Evolutionary conservation across 441 rosid genomes (phyloP).

Genomic region (Aquilaria agallochum): DNA sequence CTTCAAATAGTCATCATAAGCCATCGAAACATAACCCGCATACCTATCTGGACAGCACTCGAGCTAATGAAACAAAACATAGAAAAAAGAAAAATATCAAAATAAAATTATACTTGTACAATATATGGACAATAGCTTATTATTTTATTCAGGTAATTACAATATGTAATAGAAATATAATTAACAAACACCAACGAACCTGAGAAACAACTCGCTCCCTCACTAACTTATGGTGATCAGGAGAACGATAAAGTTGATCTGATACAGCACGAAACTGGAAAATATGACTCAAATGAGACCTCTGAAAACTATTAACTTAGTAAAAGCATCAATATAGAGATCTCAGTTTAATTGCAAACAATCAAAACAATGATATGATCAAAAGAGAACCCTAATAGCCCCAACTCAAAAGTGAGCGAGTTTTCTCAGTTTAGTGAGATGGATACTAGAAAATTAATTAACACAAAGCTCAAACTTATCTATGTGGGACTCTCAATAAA

Average conservation of each 20-base stretch:
- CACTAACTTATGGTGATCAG: constrained; percentile 71
- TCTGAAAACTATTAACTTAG: background rate
- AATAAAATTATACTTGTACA: background rate
- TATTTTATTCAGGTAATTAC: background rate
- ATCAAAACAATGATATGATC: too few relatives aligned
- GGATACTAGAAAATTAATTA: too few relatives aligned
- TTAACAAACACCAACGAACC: constrained; percentile 32
- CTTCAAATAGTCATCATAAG: constrained; percentile 37
- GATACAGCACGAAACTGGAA: constrained; percentile 88
- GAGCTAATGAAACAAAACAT: constrained; percentile 46
- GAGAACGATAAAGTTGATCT: constrained; percentile 84
- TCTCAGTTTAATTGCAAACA: background rate
- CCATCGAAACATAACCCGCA: constrained; percentile 42
- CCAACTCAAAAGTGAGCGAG: too few relatives aligned
- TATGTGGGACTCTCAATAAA: too few relatives aligned
- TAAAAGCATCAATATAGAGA: constrained; percentile 7
- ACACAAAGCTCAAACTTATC: too few relatives aligned
- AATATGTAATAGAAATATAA: background rate
- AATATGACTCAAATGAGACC: constrained; percentile 18
- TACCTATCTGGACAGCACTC: constrained; percentile 35
- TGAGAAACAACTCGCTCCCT: constrained; percentile 70
- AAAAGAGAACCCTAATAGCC: too few relatives aligned
- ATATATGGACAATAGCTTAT: background rate
- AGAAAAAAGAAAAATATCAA: background rate
- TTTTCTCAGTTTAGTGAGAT: too few relatives aligned